These are phyloP conservation scores for Tylopilus balloui DNA, from an alignment of 768 basidiomycete species.

Conservation along the genomic window DNA sequence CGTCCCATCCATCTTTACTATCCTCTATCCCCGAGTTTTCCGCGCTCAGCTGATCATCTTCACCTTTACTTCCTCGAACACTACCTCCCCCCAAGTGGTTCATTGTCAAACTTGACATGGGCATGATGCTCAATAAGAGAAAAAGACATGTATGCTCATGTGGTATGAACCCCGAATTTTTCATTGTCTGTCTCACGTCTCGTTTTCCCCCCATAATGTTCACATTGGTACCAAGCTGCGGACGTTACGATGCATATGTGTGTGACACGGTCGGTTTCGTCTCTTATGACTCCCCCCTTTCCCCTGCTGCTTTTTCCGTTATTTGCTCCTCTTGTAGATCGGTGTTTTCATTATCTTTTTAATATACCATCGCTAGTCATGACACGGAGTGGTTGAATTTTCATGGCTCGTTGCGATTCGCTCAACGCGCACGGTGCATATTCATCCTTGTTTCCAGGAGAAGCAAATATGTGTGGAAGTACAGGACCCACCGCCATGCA, in stretches of 20 bases:
- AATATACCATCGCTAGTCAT: slow-evolving; percentile 14
- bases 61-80: slow-evolving; percentile 8
- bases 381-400: neutral
- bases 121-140: slow-evolving; percentile 6
- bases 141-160: slow-evolving; percentile 17
- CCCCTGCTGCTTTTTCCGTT: no score
- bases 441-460: no score
- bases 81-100: slow-evolving; percentile 10
- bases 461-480: no score
- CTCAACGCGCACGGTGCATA: no score
- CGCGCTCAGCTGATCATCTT: slow-evolving; percentile 28
- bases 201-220: slow-evolving; percentile 9
- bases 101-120: slow-evolving; percentile 9
- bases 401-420: neutral
- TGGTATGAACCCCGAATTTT: slow-evolving; percentile 26
- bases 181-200: slow-evolving; percentile 18
- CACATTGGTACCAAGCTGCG: slow-evolving; percentile 22
- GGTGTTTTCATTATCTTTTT: slow-evolving; percentile 4
- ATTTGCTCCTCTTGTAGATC: neutral
- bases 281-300: neutral
- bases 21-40: slow-evolving; percentile 18
- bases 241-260: slow-evolving; percentile 9
- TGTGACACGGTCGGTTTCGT: slow-evolving; percentile 34
- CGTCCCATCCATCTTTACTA: slow-evolving; percentile 33
- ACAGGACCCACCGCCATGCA: no score